Conservation (phyloP, 768 basidiomycete species). For the Pisolithus albus region DNA sequence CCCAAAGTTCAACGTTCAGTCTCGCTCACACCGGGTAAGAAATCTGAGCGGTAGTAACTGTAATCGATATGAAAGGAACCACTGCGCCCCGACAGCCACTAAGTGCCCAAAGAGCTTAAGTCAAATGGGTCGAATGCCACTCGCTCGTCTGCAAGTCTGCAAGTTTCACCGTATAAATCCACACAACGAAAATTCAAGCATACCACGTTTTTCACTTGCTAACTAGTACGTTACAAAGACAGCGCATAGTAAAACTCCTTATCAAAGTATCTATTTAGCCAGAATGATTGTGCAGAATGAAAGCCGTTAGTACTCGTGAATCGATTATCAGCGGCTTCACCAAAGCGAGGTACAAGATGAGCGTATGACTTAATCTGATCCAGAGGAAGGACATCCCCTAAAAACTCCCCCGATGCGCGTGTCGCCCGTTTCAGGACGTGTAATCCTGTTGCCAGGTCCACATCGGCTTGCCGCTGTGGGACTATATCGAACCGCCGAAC, state of each 20-base stretch:
- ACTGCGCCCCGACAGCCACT: no score
- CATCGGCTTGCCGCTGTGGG: conserved; percentile 5
- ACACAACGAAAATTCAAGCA: no score
- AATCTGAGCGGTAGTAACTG: no score
- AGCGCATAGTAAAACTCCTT: conserved; percentile 19
- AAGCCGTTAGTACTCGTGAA: conserved; percentile 18
- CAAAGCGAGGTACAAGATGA: conserved; percentile 24
- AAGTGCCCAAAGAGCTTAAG: no score
- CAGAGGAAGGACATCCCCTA: conserved; percentile 26
- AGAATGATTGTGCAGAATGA: conserved; percentile 16
- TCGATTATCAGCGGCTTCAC: conserved; percentile 12
- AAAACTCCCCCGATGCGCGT: conserved; percentile 4
- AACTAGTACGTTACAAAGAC: no score
- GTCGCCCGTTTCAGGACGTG: conserved; percentile 16
- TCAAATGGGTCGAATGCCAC: no score
- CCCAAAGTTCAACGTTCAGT: no score
- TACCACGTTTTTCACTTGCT: no score
- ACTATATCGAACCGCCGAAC: conserved; percentile 19
- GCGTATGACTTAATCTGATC: conserved; percentile 15
- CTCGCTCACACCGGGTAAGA: no score
- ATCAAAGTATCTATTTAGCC: conserved; percentile 27
- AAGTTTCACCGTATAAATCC: no score
- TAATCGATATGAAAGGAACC: no score
- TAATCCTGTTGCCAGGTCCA: conserved; percentile 14
- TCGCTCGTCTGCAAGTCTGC: no score